Conservation (phyloP, 768 basidiomycete species). For the Russula dissimulans region DNA sequence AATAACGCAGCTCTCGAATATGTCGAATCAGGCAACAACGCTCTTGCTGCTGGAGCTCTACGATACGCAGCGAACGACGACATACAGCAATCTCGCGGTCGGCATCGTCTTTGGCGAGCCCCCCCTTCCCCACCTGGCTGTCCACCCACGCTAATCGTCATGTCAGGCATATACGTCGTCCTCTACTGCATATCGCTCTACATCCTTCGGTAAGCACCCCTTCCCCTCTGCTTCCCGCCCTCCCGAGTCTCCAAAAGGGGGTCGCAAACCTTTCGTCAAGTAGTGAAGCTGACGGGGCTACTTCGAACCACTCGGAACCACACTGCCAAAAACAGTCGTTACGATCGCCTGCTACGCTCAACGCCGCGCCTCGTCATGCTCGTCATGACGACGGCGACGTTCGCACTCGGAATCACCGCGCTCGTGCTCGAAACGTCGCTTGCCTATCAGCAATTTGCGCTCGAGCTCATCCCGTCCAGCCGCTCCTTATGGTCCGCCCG, state of each 20-base stretch:
- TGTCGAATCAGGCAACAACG: background rate
- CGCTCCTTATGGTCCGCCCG: background rate
- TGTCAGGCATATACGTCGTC: slow-evolving; percentile 4
- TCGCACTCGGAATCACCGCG: background rate
- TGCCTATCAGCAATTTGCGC: background rate
- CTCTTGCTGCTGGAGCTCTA: slow-evolving; percentile 3
- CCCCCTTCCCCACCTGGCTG: no score
- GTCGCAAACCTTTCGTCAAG: no score
- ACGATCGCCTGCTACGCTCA: background rate
- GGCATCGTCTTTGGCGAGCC: slow-evolving; percentile 12
- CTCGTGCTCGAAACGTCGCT: slow-evolving; percentile 10
- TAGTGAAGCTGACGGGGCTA: background rate
- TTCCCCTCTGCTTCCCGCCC: background rate
- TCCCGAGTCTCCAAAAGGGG: no score
- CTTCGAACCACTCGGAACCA: background rate
- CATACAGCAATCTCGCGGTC: slow-evolving; percentile 3
- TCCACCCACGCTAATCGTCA: no score
- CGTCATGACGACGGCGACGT: slow-evolving; percentile 1
- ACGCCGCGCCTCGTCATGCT: slow-evolving; percentile 10
- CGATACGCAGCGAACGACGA: background rate
- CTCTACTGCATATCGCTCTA: slow-evolving; percentile 8
- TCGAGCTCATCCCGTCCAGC: background rate
- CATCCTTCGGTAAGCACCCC: slow-evolving; percentile 8
- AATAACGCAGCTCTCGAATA: background rate
- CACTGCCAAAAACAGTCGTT: background rate